phyloP scores from a whole-genome alignment of 495 filamentous ascomycete species.

The Lasiosphaeriaceae sp. region DNA sequence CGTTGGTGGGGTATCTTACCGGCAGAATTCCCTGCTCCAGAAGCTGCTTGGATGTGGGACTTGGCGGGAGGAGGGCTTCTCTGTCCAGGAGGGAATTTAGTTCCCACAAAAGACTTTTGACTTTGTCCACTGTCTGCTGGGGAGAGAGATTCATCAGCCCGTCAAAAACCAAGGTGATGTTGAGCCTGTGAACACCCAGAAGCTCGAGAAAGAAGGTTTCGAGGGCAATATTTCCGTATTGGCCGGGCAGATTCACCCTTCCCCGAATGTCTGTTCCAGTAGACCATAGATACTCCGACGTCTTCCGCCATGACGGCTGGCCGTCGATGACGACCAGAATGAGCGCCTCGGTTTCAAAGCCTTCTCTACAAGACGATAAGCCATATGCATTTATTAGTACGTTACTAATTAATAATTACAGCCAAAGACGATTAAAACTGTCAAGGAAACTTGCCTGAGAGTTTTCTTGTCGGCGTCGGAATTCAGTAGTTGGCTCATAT shows the following conservation, averaged over 20 bases:
- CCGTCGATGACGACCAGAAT: neutral
- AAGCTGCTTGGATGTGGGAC: neutral
- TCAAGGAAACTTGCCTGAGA: neutral
- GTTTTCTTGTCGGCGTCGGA: neutral
- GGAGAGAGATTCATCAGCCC: slow-evolving; percentile 23
- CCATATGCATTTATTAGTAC: no score
- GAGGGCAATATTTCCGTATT: slow-evolving; percentile 20
- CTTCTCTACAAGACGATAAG: no score
- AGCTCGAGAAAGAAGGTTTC: slow-evolving; percentile 30
- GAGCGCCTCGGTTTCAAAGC: neutral
- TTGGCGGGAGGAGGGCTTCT: neutral
- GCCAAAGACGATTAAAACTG: no score
- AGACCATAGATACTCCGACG: slow-evolving; percentile 5
- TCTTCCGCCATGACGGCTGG: neutral
- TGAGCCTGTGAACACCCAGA: slow-evolving; percentile 26
- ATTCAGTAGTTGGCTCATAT: no score
- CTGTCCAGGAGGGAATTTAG: neutral
- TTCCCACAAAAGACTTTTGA: neutral
- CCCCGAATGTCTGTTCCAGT: slow-evolving; percentile 3
- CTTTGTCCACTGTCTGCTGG: neutral
- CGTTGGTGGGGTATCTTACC: neutral
- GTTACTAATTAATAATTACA: no score
- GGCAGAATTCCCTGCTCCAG: slow-evolving; percentile 4
- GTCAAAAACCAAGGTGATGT: slow-evolving; percentile 27
- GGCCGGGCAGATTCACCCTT: slow-evolving; percentile 26